phyloP scores from a whole-genome alignment of 306 rosid species.

The Cucumis cinereus region DNA sequence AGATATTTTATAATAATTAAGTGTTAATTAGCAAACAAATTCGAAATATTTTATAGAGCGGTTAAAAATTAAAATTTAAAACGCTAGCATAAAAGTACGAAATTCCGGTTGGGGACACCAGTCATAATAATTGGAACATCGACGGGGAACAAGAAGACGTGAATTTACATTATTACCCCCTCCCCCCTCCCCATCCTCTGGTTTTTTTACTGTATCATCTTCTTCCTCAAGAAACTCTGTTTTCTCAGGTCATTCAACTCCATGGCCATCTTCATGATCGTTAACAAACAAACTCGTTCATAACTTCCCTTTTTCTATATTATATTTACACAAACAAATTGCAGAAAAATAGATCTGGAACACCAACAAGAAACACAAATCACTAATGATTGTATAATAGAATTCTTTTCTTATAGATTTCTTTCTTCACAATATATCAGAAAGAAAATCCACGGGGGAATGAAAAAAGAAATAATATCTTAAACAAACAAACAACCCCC shows the following conservation, averaged over 20 bases:
- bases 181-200: background rate
- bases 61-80: no score
- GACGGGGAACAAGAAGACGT: background rate
- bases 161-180: background rate
- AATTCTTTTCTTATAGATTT: background rate
- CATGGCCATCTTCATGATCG: no score
- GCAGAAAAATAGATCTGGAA: background rate
- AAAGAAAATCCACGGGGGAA: background rate
- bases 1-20: no score
- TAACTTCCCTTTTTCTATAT: background rate
- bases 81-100: background rate
- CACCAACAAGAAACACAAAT: background rate
- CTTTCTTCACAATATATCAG: slow-evolving; percentile 1
- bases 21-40: no score
- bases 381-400: background rate
- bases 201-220: background rate
- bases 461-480: background rate
- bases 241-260: background rate
- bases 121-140: background rate
- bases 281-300: background rate
- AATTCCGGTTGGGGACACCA: background rate
- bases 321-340: background rate
- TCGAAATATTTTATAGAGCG: no score
- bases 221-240: background rate
- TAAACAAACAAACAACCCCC: background rate